Evolutionary conservation across 345 rosid genomes (phyloP), one percentile per base, ranked within the genome.

Genomic region (Eucalyptus pumila): DNA sequence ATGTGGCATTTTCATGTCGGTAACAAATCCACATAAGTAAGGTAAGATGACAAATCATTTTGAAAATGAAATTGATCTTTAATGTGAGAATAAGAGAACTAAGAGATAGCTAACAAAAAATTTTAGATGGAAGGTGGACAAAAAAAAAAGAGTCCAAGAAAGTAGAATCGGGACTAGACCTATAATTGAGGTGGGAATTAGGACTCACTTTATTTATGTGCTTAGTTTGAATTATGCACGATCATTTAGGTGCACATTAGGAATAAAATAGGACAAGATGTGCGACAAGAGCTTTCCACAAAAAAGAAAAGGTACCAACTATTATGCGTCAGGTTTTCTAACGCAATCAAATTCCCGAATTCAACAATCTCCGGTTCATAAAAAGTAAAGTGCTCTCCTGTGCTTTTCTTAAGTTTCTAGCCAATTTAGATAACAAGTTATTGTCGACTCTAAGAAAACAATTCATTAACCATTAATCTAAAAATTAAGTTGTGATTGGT

Each of bases 71-170:
- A 32, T 9, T 0, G 6, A 0, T 67, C 6, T 32, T 67, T 32
- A 17, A 67, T 67, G 3, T 32, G 80, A 67, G 17, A 32, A 32
- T 32, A 14, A 65, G 37, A 14, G 3, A 14, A 65, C 4, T 7
- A 0, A 65, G 34, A 15, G 37, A 65, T 32, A 8, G 5, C 76
- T 65, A 65, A 65, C 10, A 16, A n/a, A 11, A 9, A 0, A 0
- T 6, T 65, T 65, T 65, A 30, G 8, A 30, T 30, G 16, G 34
- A 30, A 13, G 34, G 69, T n/a, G 9, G 21, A 65, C 76, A 65
- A 65, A 65, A 4, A 65, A 1, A 14, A 7, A 4, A 15, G 8
- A 8, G 32, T 65, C 17, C 34, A 30, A n/a, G n/a, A n/a, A 3
- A 14, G 37, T 8, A 14, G 72, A 30, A 14, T 65, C n/a, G 10